Percentiles rank a stretch among this genome's conserved stretches.
Evolutionary conservation across 371 early-diverging fungal species (phyloP).

Genomic region (Smittium mucronatum): DNA sequence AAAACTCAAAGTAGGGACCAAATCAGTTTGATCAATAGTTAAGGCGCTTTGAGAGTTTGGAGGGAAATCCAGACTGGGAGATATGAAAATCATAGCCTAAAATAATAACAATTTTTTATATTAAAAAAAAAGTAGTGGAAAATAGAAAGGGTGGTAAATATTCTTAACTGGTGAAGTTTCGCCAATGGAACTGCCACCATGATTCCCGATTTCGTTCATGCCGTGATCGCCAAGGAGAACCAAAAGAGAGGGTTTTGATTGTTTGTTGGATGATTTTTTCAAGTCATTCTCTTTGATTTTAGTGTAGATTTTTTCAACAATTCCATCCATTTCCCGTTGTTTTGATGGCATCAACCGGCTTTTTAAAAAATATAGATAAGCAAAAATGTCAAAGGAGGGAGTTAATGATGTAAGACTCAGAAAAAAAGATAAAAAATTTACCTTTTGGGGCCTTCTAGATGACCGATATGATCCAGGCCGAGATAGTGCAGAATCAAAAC

Average conservation of each 20-base stretch:
- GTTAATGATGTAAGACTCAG: not conserved
- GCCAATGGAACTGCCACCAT: slow-evolving; percentile 54
- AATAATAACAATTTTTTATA: too few relatives aligned
- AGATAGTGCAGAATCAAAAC: slow-evolving; percentile 79
- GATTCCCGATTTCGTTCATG: slow-evolving; percentile 86
- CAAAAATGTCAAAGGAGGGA: not conserved
- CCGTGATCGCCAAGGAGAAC: slow-evolving; percentile 98
- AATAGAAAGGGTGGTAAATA: too few relatives aligned
- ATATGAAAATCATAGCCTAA: slow-evolving; percentile 25
- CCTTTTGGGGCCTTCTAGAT: slow-evolving; percentile 68
- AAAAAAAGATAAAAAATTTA: not conserved
- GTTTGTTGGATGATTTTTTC: slow-evolving; percentile 19
- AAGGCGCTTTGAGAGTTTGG: not conserved
- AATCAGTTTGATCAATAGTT: slow-evolving; percentile 63
- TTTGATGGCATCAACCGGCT: slow-evolving; percentile 62
- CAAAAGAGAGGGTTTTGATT: slow-evolving; percentile 60
- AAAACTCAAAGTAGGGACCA: slow-evolving; percentile 76
- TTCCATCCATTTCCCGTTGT: slow-evolving; percentile 64
- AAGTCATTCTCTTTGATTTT: slow-evolving; percentile 36
- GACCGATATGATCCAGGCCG: slow-evolving; percentile 92
- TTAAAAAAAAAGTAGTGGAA: too few relatives aligned
- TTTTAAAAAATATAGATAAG: slow-evolving; percentile 9
- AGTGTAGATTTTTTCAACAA: slow-evolving; percentile 41
- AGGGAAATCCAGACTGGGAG: not conserved
- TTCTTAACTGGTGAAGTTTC: slow-evolving; percentile 42